Evolutionary conservation across 2,329 filamentous ascomycete species (phyloP).

Genomic region (Colletotrichum higginsianum): DNA sequence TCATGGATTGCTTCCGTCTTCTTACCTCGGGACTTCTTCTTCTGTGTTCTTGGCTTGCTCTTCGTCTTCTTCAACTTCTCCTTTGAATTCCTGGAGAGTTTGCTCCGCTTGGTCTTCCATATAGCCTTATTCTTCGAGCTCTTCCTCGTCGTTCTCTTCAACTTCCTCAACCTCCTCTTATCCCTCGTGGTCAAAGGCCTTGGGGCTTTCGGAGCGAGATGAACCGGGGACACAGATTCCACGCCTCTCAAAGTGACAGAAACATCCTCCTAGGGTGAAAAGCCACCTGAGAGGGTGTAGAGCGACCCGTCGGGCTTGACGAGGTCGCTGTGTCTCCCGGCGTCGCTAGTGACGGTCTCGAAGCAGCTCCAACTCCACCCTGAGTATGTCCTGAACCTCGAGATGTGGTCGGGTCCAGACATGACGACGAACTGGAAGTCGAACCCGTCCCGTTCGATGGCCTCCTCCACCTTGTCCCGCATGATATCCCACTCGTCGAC

Average conservation of each 20-base stretch:
- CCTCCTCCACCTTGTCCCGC: background rate
- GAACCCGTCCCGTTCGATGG: background rate
- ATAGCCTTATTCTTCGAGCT: background rate
- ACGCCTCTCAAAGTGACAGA: background rate
- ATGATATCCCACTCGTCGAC: background rate
- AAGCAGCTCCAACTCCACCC: background rate
- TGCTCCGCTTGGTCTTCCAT: background rate
- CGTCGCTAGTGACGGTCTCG: constrained; percentile 4
- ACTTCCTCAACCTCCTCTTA: background rate
- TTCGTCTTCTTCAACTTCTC: background rate
- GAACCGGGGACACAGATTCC: background rate
- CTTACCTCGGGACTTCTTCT: background rate
- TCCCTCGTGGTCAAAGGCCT: background rate
- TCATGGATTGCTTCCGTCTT: no score
- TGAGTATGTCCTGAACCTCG: background rate
- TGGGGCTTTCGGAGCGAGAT: background rate
- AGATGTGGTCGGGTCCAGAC: background rate
- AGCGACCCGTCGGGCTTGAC: background rate
- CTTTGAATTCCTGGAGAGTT: no score
- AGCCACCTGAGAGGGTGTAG: background rate
- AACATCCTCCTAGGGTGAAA: background rate
- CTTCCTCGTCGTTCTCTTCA: background rate
- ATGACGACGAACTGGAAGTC: background rate
- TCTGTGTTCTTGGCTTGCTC: background rate
- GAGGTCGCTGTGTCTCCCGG: background rate